Base-by-base conservation (phyloP, 2,329 filamentous ascomycete species). In the Cladophialophora carrionii region DNA sequence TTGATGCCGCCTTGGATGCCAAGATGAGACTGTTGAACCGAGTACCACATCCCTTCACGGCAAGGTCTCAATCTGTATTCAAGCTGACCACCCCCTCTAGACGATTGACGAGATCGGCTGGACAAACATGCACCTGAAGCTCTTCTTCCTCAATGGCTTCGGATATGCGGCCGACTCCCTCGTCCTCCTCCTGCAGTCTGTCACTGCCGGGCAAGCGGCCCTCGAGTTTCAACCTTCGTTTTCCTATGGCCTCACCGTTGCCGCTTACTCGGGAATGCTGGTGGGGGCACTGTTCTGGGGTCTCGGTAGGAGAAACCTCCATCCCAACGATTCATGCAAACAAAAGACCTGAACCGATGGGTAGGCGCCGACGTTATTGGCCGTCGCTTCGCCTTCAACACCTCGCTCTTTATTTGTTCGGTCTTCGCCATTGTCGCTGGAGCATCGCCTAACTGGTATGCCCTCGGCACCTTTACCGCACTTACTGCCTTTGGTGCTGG, bases 341-440 rank as follows among this genome's bases (percentile, higher is more conserved):
- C 29, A 17, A 6, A 24, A 51, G 2, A n/a, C 10, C 52, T 22
- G 6, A 20, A 20, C 17, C 6, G 8, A 4, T 55, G 7, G 6
- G 12, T 32, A 83, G 71, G 72, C 86, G 12, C 87, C 22, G 88
- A 91, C 71, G 81, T 90, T 37, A 87, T 90, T 65, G 88, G 88
- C 3, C 81, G 88, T 49, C 84, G 85, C 67, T 85, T 84, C 68
- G 88, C 88, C 4, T 91, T 91, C 78, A 90, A 90, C 71, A 76
- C 85, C 24, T 86, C 85, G 1, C 79, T 90, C 10, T 82, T 90
- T 70, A 79, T 90, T 61, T 87, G 84, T 71, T 83, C 85, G 2
- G 73, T 85, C 4, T 86, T 88, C 56, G 83, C 83, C 29, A 85
- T 90, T 61, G 78, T 89, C 0, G 88, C 88, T 0, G 90, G 88